Base-by-base conservation (phyloP, 2,329 filamentous ascomycete genomes). In the Hypoxylon sp. region DNA sequence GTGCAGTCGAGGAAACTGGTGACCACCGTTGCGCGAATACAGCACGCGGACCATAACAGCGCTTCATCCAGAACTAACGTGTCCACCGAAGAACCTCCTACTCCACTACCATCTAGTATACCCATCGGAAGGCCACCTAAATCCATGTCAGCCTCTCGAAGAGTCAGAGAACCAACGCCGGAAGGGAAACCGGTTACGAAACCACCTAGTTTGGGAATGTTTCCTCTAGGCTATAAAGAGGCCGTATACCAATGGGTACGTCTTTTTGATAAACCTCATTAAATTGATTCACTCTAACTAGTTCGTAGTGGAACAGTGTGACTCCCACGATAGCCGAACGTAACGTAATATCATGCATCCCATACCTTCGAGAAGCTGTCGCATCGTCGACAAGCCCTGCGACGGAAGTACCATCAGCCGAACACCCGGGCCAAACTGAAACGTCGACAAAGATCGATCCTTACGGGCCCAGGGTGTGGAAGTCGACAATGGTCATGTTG, bases 211-310 rank as follows among this genome's bases (percentile, higher is more conserved):
- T 75, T 78, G 36, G 74, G 74, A 1, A 89, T 86, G 78, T 98
- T 99, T 71, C 94, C 96, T 1, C 81, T 98, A 20, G 90, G 93
- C 51, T 97, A 97, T 81, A 96, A 94, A 74, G 93, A 97, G 62
- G 95, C 93, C 14, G 93, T 93, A 68, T 90, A 87, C 71, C 95
- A 98, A 84, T 98, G 96, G 93, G 91, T 93, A 80, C 68, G 89
- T 83, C 54, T 53, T 32, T 56, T 9, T 28, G 2, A 56, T 62
- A 57, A 24, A 14, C 22, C 22, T 9, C 32, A n/a, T n/a, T n/a
- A n/a, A 22, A 28, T 28, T 49, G 30, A 40, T 53, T 8, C 64
- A 45, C 64, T 71, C 70, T 67, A 51, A 52, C 73, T 38, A 74
- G 18, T 38, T 49, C 14, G 26, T 32, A 94, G 93, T 99, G 96